Evolutionary conservation across 2,329 filamentous ascomycete species (phyloP).

Genomic region (Aspergillus ochraceus): DNA sequence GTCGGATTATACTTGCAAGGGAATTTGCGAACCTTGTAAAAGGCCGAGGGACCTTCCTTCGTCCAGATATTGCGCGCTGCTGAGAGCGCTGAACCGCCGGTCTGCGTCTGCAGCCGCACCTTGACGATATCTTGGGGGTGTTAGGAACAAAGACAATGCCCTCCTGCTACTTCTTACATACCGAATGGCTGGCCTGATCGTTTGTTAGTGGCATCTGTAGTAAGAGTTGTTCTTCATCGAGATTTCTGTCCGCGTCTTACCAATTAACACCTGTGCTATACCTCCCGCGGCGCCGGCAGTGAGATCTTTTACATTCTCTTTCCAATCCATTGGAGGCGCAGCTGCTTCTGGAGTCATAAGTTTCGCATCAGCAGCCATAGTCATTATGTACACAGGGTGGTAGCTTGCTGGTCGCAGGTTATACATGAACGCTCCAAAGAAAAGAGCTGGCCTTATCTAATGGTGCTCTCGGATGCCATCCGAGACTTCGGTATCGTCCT

Average conservation of each 20-base stretch:
- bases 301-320: conserved; percentile 75
- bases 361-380: no score
- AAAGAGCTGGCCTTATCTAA: no score
- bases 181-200: conserved; percentile 64
- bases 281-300: conserved; percentile 88
- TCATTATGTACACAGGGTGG: no score
- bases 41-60: conserved; percentile 84
- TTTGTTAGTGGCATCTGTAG: conserved; percentile 25
- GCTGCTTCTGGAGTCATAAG: no score
- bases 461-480: no score
- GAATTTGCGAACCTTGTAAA: conserved; percentile 69
- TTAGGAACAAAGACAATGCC: no score
- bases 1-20: no score
- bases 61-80: conserved; percentile 81
- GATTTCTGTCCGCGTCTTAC: conserved; percentile 47
- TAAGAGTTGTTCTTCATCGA: no score
- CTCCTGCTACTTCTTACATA: conserved; percentile 47
- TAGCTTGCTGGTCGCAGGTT: no score
- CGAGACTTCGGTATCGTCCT: no score
- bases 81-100: conserved; percentile 73
- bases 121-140: conserved; percentile 64
- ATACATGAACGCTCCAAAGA: no score
- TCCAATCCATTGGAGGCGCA: no score
- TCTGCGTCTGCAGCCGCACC: conserved; percentile 89
- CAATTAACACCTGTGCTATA: conserved; percentile 88